phyloP scores from a whole-genome alignment of 1,139 yeast genomes.

The Yamadazyma pseudoaaseri region DNA sequence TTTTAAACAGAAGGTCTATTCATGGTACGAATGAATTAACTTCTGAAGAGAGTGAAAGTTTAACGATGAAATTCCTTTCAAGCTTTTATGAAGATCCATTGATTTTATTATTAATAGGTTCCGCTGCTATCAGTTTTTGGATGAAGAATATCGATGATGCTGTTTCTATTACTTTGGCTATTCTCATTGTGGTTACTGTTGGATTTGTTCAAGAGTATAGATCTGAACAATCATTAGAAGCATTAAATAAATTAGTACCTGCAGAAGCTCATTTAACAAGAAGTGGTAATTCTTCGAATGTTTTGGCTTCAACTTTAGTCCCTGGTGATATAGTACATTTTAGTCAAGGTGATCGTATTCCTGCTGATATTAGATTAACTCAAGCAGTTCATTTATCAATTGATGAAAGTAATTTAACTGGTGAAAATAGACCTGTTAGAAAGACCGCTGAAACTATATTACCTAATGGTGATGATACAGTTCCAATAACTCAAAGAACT shows the following conservation, averaged over 20 bases:
- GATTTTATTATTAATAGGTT: conserved; percentile 80
- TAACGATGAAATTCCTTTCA: conserved; percentile 65
- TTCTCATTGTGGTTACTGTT: conserved; percentile 85
- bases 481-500: conserved; percentile 62
- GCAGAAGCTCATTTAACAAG: conserved; percentile 90
- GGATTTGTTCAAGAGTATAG: conserved; percentile 97
- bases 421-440: conserved; percentile 84
- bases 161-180: conserved; percentile 82
- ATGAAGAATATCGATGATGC: conserved; percentile 97
- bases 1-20: conserved; percentile 62
- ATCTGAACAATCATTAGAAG: conserved; percentile 89
- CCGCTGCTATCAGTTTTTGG: conserved; percentile 78
- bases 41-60: conserved; percentile 72
- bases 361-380: conserved; percentile 84
- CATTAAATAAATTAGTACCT: conserved; percentile 87
- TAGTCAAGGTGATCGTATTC: conserved; percentile 88
- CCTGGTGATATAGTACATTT: conserved; percentile 94
- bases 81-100: conserved; percentile 88
- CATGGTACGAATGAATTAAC: conserved; percentile 79
- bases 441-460: conserved; percentile 48
- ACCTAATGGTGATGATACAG: conserved; percentile 17
- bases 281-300: conserved; percentile 71
- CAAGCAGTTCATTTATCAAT: conserved; percentile 76
- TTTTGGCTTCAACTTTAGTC: conserved; percentile 79
- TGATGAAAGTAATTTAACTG: conserved; percentile 92